Evolutionary conservation across 2,329 filamentous ascomycete species (phyloP).

Genomic region (Cladosporium sp.): DNA sequence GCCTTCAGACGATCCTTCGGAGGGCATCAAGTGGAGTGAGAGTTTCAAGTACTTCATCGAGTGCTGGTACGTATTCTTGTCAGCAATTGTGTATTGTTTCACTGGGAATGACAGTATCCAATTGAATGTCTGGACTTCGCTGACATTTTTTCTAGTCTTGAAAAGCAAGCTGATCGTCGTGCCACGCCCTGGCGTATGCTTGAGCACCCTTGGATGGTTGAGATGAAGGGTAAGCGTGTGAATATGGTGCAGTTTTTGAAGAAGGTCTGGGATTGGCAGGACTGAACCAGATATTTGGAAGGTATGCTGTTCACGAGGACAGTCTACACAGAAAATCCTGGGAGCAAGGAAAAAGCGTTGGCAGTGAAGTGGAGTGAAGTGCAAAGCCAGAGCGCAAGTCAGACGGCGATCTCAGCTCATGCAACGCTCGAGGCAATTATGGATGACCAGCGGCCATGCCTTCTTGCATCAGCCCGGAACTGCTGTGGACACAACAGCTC

Average conservation of each 20-base stretch:
- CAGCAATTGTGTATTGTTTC: too few species aligned
- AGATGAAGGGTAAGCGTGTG: constrained; percentile 92
- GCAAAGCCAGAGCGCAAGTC: too few species aligned
- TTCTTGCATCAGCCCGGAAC: too few species aligned
- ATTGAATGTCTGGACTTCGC: not conserved
- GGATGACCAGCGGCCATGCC: too few species aligned
- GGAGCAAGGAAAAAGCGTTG: too few species aligned
- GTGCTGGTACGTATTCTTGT: constrained; percentile 76
- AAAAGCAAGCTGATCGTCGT: constrained; percentile 82
- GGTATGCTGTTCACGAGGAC: not conserved
- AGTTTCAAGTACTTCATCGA: constrained; percentile 99
- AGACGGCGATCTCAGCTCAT: too few species aligned
- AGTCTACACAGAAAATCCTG: too few species aligned
- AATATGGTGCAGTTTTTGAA: constrained; percentile 94
- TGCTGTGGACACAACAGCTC: too few species aligned
- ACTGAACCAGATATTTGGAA: constrained; percentile 36
- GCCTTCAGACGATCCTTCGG: constrained; percentile 34
- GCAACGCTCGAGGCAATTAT: too few species aligned
- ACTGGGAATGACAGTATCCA: not conserved
- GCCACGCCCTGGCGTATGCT: constrained; percentile 98
- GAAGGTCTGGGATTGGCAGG: constrained; percentile 96
- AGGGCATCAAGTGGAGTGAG: constrained; percentile 88
- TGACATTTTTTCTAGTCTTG: constrained; percentile 57
- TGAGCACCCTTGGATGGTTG: constrained; percentile 97
- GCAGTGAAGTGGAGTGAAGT: too few species aligned